Percentiles rank a stretch among this genome's conserved stretches.
phyloP scores from a whole-genome alignment of 1,139 yeast genomes.

The Pichia sp. region DNA sequence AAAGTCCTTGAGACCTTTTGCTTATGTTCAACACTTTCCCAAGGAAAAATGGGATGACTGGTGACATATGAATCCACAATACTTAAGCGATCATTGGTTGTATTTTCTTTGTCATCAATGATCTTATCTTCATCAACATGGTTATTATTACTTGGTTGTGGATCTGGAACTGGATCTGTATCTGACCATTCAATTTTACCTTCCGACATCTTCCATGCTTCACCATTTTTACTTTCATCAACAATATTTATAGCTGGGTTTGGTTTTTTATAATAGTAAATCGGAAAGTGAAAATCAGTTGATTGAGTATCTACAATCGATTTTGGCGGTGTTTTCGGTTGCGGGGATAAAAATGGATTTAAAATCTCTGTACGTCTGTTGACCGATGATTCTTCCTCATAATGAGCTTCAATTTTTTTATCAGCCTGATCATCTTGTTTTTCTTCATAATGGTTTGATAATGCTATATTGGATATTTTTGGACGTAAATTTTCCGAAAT shows the following conservation, averaged over 20 bases:
- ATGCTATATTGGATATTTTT: constrained; percentile 5
- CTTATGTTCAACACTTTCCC: constrained; percentile 30
- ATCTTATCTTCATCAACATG: neutral
- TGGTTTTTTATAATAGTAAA: constrained; percentile 16
- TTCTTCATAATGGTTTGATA: neutral
- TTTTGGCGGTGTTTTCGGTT: neutral
- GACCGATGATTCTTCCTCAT: neutral
- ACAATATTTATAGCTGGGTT: constrained; percentile 4
- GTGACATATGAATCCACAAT: constrained; percentile 17
- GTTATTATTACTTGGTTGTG: no score
- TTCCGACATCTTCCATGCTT: constrained; percentile 34
- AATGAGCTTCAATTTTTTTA: neutral
- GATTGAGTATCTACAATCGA: neutral
- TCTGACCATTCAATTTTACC: constrained; percentile 23
- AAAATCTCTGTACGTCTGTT: constrained; percentile 1
- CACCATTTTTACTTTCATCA: constrained; percentile 30
- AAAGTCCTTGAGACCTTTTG: constrained; percentile 18
- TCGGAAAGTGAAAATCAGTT: constrained; percentile 14
- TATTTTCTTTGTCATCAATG: neutral
- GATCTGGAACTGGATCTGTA: no score
- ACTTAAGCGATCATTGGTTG: neutral
- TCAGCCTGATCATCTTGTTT: neutral
- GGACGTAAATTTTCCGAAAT: constrained; percentile 21
- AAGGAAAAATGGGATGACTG: constrained; percentile 37
- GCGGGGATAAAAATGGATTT: constrained; percentile 7